A percentile compares a stretch with the other conserved stretches of the same genome.
Conservation (phyloP, 73 alveolate genomes). For the Symbiodinium natans region DNA sequence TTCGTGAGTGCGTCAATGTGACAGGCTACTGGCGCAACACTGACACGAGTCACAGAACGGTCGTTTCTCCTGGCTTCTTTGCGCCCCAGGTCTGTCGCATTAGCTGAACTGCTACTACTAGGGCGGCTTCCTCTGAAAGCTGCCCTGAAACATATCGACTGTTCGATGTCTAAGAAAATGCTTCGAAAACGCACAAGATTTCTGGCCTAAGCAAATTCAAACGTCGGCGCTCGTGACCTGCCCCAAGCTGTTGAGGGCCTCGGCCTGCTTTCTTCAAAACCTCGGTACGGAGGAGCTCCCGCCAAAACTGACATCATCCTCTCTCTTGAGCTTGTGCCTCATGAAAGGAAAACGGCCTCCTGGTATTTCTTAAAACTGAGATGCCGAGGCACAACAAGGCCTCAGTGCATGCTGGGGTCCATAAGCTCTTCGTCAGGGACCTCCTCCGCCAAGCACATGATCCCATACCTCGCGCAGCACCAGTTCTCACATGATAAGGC, state of each 20-base stretch:
- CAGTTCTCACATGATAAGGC: no score
- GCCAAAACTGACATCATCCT: background rate
- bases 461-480: slow-evolving; percentile 89
- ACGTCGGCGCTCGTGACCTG: no score
- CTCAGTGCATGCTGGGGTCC: slow-evolving; percentile 14
- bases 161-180: background rate
- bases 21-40: no score
- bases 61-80: slow-evolving; percentile 5
- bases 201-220: no score
- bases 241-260: no score
- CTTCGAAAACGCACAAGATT: no score
- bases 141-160: background rate
- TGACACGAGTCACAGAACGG: no score
- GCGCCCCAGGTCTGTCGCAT: background rate
- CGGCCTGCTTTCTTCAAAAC: background rate
- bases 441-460: slow-evolving; percentile 64
- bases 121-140: slow-evolving; percentile 8
- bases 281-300: background rate
- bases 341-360: background rate
- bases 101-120: background rate
- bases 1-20: no score
- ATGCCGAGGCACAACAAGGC: background rate
- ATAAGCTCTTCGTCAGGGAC: slow-evolving; percentile 66
- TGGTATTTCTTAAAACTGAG: no score
- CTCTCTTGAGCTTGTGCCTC: no score